These are phyloP conservation scores for Protomyces pachydermus DNA, from an alignment of 1,139 yeast species.

Conservation along the genomic window DNA sequence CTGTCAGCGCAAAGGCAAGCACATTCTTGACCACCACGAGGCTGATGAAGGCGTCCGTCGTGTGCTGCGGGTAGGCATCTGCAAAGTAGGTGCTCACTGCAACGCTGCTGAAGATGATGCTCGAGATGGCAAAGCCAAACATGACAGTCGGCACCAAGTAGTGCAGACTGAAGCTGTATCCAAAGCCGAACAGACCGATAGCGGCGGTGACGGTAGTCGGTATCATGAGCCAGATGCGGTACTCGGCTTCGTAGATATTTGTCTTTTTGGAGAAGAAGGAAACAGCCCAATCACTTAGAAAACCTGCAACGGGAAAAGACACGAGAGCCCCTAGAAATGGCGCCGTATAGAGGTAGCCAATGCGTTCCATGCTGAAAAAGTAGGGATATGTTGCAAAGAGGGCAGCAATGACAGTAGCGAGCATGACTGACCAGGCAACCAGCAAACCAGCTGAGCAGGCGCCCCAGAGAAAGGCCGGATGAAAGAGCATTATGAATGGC, in stretches of 20 bases:
- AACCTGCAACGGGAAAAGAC: conserved; percentile 32
- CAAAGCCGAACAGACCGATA: conserved; percentile 50
- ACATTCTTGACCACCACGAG: conserved; percentile 32
- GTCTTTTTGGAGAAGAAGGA: conserved; percentile 39
- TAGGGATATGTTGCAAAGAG: conserved; percentile 31
- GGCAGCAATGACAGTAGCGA: conserved; percentile 33
- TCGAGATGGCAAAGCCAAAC: conserved; percentile 32
- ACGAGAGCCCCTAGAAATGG: conserved; percentile 31
- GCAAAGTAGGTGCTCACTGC: conserved; percentile 32
- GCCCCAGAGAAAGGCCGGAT: conserved; percentile 33
- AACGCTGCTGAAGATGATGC: conserved; percentile 32
- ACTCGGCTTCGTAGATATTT: conserved; percentile 52
- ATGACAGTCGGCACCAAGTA: conserved; percentile 30
- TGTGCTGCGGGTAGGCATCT: conserved; percentile 31
- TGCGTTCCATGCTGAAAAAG: conserved; percentile 29
- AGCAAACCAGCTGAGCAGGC: conserved; percentile 31
- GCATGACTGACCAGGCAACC: conserved; percentile 33
- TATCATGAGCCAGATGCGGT: conserved; percentile 46
- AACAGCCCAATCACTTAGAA: conserved; percentile 28
- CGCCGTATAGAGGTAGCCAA: conserved; percentile 33
- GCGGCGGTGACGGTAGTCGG: conserved; percentile 44
- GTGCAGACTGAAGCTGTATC: conserved; percentile 44
- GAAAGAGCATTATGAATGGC: conserved; percentile 30
- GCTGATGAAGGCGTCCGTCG: conserved; percentile 31
- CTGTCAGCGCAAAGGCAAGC: conserved; percentile 31